phyloP scores from a whole-genome alignment of 352 stramenopile genomes.

The Globisporangium middletonii region DNA sequence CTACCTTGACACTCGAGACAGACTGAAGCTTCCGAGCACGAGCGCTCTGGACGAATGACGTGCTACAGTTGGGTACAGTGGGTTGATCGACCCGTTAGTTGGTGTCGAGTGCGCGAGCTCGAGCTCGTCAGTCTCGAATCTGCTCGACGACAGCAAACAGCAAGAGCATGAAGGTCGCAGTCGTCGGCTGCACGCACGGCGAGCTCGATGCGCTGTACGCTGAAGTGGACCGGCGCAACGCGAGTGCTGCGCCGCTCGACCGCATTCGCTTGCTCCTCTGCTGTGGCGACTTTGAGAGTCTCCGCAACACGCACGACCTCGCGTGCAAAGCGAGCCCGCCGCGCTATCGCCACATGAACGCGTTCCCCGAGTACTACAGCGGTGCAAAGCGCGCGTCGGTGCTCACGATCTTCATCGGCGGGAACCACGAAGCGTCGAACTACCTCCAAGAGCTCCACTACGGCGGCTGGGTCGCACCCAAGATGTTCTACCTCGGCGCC shows the following conservation, averaged over 20 bases:
- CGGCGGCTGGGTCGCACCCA: slow-evolving; percentile 93
- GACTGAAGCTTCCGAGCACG: too few species aligned
- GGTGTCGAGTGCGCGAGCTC: too few species aligned
- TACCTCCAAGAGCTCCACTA: slow-evolving; percentile 92
- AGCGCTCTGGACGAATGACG: too few species aligned
- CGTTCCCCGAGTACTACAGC: slow-evolving; percentile 92
- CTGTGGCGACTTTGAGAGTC: slow-evolving; percentile 94
- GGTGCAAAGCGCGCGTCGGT: slow-evolving; percentile 82
- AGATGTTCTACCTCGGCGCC: slow-evolving; percentile 94
- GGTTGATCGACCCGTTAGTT: too few species aligned
- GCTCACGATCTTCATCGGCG: slow-evolving; percentile 92
- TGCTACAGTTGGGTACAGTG: too few species aligned
- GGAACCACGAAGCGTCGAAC: slow-evolving; percentile 95
- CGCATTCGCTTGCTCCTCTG: slow-evolving; percentile 88
- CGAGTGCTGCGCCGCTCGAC: slow-evolving; percentile 23
- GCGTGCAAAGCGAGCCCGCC: slow-evolving; percentile 82
- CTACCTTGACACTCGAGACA: too few species aligned
- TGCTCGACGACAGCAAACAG: too few species aligned
- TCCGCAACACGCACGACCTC: slow-evolving; percentile 89
- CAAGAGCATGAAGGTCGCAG: slow-evolving; percentile 33
- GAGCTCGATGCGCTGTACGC: slow-evolving; percentile 92
- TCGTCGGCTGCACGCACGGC: slow-evolving; percentile 94
- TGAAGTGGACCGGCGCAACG: slow-evolving; percentile 47
- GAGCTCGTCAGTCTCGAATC: too few species aligned
- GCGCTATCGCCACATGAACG: slow-evolving; percentile 83